These are phyloP conservation scores for Leucosporidium creatinivorum DNA, from an alignment of 768 basidiomycete species.

Conservation along the genomic window DNA sequence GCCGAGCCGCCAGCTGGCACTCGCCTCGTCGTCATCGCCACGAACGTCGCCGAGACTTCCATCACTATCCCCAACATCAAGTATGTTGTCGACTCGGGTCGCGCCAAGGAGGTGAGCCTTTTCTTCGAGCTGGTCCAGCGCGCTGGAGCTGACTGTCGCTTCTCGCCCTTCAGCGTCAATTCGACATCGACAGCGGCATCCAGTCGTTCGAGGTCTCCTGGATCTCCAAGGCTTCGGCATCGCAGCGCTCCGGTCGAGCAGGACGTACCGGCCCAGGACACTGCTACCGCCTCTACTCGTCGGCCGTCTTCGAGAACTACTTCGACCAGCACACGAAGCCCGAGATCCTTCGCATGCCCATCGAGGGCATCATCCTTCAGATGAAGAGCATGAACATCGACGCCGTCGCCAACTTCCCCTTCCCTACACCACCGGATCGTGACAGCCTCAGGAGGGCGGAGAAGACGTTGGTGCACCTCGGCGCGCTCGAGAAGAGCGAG, in stretches of 20 bases:
- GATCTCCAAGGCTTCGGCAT: constrained; percentile 90
- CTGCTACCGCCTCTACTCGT: constrained; percentile 94
- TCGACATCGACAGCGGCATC: constrained; percentile 70
- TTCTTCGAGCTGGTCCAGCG: no score
- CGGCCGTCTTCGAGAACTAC: constrained; percentile 85
- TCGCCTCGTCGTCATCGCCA: constrained; percentile 87
- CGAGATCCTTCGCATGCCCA: constrained; percentile 90
- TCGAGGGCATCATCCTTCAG: constrained; percentile 91
- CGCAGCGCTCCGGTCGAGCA: constrained; percentile 90
- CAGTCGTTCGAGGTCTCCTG: constrained; percentile 88
- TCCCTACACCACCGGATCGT: constrained; percentile 90
- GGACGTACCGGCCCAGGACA: constrained; percentile 97
- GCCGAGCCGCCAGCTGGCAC: constrained; percentile 66
- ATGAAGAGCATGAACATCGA: constrained; percentile 99
- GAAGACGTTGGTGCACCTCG: constrained; percentile 66
- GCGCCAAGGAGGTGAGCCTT: constrained; percentile 79
- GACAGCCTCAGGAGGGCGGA: constrained; percentile 70
- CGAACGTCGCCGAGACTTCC: constrained; percentile 95
- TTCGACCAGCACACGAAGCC: constrained; percentile 80
- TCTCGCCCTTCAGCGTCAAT: constrained; percentile 56
- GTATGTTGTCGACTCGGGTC: constrained; percentile 94
- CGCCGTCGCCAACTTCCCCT: constrained; percentile 91
- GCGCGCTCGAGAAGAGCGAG: constrained; percentile 55
- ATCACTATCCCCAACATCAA: constrained; percentile 93
- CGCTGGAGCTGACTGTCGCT: neutral